Evolutionary conservation across 805 yeast species (phyloP), one percentile per base, ranked within the genome.

Genomic region (Suhomyces vadensis): DNA sequence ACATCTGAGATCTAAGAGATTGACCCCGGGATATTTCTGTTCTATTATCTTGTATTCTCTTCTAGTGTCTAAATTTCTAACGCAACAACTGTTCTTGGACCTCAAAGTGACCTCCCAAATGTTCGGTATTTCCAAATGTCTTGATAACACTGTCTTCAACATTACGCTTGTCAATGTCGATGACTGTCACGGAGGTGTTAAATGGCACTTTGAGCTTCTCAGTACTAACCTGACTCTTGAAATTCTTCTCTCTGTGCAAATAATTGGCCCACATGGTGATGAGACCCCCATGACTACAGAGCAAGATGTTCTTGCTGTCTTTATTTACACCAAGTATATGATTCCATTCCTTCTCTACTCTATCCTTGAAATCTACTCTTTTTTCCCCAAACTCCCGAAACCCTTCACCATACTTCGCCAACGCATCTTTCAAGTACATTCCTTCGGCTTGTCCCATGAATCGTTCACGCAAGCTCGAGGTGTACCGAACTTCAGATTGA

Each of bases 261-360:
- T 81, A 71, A 47, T 76, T 75, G 31, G 79, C 58, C 27, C 83
- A 73, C 22, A 81, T 76, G 37, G 87, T 77, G 13, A 88, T 82
- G 1, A 85, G 85, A 6, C 95, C 95, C 16, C 96, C 96, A 60
- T 88, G 96, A 10, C 89, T 79, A 44, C 88, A 79, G 16, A 87
- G 47, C 10, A 82, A 67, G 2, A 85, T 74, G 53, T 85, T 86
- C 39, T 63, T 64, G 43, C 63, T 57, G 19, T 62, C 61, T 1
- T 64, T 55, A 0, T 51, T 63, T 21, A 65, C 67, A 7, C 69
- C 64, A 3, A 81, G 57, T 0, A 78, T 63, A 1, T 47, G 41
- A 17, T 69, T 61, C 69, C 85, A 75, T 39, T 74, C 80, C 4
- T 53, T 42, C 6, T 65, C 63, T 4, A 87, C 67, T 44, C 95